phyloP scores from a whole-genome alignment of 805 yeast genomes.

The Teunomyces tritomae region DNA sequence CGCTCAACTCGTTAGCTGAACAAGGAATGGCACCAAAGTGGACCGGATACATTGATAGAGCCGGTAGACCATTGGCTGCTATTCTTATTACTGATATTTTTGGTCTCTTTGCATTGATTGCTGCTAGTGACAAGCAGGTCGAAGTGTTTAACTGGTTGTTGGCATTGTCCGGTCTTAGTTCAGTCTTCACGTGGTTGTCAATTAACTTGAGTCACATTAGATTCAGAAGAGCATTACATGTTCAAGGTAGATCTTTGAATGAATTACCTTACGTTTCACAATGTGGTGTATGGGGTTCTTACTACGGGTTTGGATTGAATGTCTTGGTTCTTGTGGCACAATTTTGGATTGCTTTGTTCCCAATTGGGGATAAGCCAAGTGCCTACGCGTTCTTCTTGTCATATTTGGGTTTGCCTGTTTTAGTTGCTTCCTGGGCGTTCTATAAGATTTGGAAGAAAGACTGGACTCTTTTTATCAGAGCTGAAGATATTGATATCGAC shows the following conservation, averaged over 20 bases:
- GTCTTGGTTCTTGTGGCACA: slow-evolving; percentile 53
- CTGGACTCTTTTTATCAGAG: slow-evolving; percentile 25
- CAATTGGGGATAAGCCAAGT: slow-evolving; percentile 42
- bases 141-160: slow-evolving; percentile 63
- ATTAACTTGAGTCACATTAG: slow-evolving; percentile 60
- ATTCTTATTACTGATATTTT: slow-evolving; percentile 47
- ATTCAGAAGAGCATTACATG: slow-evolving; percentile 55
- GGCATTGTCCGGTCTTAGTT: slow-evolving; percentile 61
- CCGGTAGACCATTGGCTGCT: slow-evolving; percentile 65
- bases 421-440: slow-evolving; percentile 27
- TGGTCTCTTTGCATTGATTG: slow-evolving; percentile 63
- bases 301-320: slow-evolving; percentile 49
- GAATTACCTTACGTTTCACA: slow-evolving; percentile 56
- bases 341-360: slow-evolving; percentile 65
- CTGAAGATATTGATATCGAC: slow-evolving; percentile 32
- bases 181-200: slow-evolving; percentile 62
- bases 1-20: slow-evolving; percentile 59
- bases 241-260: slow-evolving; percentile 43
- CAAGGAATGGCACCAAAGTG: slow-evolving; percentile 61
- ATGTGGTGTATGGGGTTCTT: slow-evolving; percentile 53
- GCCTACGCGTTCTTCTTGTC: slow-evolving; percentile 31
- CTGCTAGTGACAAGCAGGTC: slow-evolving; percentile 48
- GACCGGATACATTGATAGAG: slow-evolving; percentile 58
- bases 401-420: slow-evolving; percentile 34
- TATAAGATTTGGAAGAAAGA: slow-evolving; percentile 28